Conservation (phyloP, 768 basidiomycete genomes). For the Phaeolepiota aurea region DNA sequence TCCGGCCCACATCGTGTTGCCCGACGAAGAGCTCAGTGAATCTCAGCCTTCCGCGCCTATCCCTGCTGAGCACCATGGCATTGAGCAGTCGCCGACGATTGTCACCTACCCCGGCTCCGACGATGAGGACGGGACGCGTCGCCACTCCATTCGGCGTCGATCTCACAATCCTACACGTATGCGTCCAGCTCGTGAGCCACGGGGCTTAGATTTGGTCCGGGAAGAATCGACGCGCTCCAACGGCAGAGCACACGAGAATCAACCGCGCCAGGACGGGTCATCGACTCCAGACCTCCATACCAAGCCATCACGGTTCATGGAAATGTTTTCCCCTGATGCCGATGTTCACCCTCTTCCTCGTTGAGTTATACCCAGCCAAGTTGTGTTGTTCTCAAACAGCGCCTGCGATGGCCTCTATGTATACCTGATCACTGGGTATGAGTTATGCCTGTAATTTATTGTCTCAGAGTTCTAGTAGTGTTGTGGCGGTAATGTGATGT, state of each 20-base stretch:
- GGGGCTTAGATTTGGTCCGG: background rate
- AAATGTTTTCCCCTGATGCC: conserved; percentile 16
- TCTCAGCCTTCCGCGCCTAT: background rate
- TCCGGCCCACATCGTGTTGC: background rate
- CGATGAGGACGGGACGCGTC: background rate
- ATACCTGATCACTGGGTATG: no score
- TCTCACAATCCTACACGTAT: background rate
- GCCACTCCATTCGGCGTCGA: background rate
- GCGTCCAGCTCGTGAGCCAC: background rate
- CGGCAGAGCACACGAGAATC: background rate
- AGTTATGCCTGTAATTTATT: no score
- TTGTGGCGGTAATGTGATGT: no score
- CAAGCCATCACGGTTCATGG: conserved; percentile 13
- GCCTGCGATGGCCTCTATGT: no score
- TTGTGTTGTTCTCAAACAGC: no score
- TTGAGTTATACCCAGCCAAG: no score
- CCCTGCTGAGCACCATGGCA: background rate
- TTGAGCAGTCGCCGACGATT: background rate
- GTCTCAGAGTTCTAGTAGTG: no score
- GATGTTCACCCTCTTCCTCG: no score
- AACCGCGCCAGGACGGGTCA: background rate
- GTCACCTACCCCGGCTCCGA: conserved; percentile 2
- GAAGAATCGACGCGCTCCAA: background rate
- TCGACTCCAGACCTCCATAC: background rate
- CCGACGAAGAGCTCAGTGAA: background rate